Conservation (phyloP, 805 yeast genomes). For the Lipomyces sp. region DNA sequence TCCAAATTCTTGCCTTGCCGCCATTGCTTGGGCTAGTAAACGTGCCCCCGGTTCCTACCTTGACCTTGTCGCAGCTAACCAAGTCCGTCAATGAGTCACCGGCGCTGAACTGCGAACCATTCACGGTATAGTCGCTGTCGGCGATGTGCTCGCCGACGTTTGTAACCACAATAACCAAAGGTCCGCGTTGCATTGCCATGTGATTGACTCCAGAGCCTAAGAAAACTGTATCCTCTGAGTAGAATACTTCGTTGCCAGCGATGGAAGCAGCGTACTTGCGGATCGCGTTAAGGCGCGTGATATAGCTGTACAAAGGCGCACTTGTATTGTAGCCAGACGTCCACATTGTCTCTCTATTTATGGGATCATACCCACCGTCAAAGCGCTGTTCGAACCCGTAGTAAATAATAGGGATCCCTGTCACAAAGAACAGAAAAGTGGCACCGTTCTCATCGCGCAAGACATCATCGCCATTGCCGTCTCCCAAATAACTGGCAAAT, state of each 20-base stretch:
- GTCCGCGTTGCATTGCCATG: conserved; percentile 8
- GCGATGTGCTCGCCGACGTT: not conserved
- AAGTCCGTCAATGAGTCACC: conserved; percentile 3
- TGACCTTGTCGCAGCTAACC: not conserved
- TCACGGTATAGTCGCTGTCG: not conserved
- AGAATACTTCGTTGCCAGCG: not conserved
- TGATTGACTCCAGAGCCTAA: not conserved
- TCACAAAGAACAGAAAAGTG: conserved; percentile 9
- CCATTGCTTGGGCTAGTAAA: not conserved
- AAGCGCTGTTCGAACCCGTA: conserved; percentile 25
- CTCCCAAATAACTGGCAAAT: conserved; percentile 11
- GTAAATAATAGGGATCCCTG: conserved; percentile 24
- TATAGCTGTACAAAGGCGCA: conserved; percentile 5
- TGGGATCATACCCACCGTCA: conserved; percentile 19
- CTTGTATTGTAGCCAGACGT: conserved; percentile 12
- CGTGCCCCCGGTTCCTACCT: not conserved
- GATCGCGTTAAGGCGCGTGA: conserved; percentile 6
- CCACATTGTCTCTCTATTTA: conserved; percentile 26
- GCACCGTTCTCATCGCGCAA: conserved; percentile 5
- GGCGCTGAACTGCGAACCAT: not conserved
- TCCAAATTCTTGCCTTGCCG: conserved; percentile 1
- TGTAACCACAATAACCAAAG: not conserved
- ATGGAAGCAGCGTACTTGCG: conserved; percentile 9
- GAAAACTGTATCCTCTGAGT: not conserved
- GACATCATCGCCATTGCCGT: conserved; percentile 5